Evolutionary conservation across 1,284 basidiomycete genomes (phyloP).

Genomic region (Sanghuangporus weigelae): DNA sequence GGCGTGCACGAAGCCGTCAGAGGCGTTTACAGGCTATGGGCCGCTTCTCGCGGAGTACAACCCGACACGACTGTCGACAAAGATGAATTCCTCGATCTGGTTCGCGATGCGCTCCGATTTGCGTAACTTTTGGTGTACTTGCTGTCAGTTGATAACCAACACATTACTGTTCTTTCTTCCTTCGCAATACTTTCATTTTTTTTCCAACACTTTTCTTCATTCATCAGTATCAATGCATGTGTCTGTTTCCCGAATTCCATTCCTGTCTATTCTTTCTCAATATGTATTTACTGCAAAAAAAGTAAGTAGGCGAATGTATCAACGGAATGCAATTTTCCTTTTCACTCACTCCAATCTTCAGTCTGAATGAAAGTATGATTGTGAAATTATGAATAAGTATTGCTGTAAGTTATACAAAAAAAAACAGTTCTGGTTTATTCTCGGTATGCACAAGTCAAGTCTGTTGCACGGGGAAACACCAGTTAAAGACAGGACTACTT

Average conservation of each 20-base stretch:
- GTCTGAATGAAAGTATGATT: not conserved
- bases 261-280: not conserved
- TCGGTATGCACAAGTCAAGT: not conserved
- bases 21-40: slow-evolving; percentile 51
- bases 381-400: not conserved
- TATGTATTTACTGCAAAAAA: not conserved
- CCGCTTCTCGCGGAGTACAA: slow-evolving; percentile 21
- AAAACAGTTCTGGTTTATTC: not conserved
- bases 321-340: too few species aligned
- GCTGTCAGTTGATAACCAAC: not conserved
- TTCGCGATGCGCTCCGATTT: slow-evolving; percentile 18
- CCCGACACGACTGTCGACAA: slow-evolving; percentile 23
- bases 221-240: not conserved
- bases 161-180: not conserved
- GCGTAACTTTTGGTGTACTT: not conserved
- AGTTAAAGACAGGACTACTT: slow-evolving; percentile 15
- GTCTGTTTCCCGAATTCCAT: not conserved
- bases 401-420: not conserved
- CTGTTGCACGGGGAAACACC: not conserved
- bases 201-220: not conserved
- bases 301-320: not conserved
- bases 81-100: slow-evolving; percentile 35
- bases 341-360: too few species aligned
- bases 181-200: not conserved
- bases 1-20: slow-evolving; percentile 37